A percentile compares a stretch with the other conserved stretches of the same genome.
phyloP scores from a whole-genome alignment of 192 early-diverging fungal species.

The Dissophora globulifera region DNA sequence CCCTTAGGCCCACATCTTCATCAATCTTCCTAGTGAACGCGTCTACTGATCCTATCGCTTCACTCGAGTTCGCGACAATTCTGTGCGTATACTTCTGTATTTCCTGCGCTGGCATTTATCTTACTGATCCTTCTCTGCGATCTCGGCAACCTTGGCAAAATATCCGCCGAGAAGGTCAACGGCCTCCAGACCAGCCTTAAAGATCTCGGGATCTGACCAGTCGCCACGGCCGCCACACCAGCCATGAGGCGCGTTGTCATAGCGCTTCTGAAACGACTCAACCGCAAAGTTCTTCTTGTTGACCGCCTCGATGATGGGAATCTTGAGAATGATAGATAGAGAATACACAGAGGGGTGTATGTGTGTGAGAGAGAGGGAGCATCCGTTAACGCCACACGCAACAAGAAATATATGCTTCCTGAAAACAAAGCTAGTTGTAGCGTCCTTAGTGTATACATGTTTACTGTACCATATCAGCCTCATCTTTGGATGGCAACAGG shows the following conservation, averaged over 20 bases:
- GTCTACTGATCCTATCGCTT: too few species aligned
- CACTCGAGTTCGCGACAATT: too few species aligned
- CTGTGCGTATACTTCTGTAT: too few species aligned
- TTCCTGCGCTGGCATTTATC: background rate
- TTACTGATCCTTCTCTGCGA: conserved; percentile 18
- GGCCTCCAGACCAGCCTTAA: conserved; percentile 28
- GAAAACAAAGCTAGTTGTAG: background rate
- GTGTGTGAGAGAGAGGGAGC: too few species aligned
- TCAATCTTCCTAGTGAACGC: too few species aligned
- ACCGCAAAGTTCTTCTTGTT: conserved; percentile 36
- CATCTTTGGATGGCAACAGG: conserved; percentile 67
- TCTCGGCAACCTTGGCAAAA: conserved; percentile 21
- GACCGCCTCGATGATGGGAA: background rate
- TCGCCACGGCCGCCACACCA: conserved; percentile 33
- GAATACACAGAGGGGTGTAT: background rate
- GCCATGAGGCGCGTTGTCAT: conserved; percentile 26
- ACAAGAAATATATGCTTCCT: too few species aligned
- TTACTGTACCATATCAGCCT: background rate
- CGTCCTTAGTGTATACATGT: too few species aligned
- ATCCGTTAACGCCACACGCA: too few species aligned
- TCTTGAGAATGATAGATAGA: background rate
- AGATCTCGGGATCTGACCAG: conserved; percentile 19
- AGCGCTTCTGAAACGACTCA: conserved; percentile 25
- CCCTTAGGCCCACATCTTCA: too few species aligned
- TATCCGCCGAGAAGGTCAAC: conserved; percentile 18